phyloP scores from a whole-genome alignment of 2,329 filamentous ascomycete genomes.

The Xylaria sp. region DNA sequence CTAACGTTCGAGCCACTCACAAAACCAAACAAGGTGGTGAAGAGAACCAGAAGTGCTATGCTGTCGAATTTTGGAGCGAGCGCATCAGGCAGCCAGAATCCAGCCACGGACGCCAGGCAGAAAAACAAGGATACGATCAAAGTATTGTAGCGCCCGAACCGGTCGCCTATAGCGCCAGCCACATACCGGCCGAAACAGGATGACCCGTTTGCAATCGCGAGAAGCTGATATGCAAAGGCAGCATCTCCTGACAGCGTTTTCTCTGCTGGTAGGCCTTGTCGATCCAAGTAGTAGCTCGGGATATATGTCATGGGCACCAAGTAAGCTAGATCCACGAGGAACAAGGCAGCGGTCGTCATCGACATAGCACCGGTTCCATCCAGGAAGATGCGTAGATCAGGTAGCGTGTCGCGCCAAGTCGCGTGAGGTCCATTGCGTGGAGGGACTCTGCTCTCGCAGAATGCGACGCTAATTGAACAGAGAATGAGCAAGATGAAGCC shows the following conservation, averaged over 20 bases:
- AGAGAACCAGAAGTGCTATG: conserved; percentile 18
- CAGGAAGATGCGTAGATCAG: conserved; percentile 27
- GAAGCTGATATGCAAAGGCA: conserved; percentile 23
- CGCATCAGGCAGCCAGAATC: conserved; percentile 25
- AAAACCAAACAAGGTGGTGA: conserved; percentile 24
- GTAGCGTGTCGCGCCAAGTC: conserved; percentile 26
- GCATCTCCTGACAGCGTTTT: conserved; percentile 22
- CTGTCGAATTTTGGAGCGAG: conserved; percentile 8
- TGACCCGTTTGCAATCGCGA: conserved; percentile 27
- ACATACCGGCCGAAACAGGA: conserved; percentile 28
- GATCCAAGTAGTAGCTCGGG: conserved; percentile 27
- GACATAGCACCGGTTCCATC: conserved; percentile 29
- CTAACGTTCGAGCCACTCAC: conserved; percentile 28
- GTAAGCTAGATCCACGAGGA: conserved; percentile 29
- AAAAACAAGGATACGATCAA: conserved; percentile 26
- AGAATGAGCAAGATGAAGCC: conserved; percentile 26
- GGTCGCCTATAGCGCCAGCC: conserved; percentile 17
- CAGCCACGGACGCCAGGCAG: conserved; percentile 25
- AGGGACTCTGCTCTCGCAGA: conserved; percentile 21
- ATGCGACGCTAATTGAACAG: conserved; percentile 21
- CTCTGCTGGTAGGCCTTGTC: conserved; percentile 8
- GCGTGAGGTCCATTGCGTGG: conserved; percentile 22
- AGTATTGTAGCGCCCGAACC: conserved; percentile 26
- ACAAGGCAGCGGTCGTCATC: conserved; percentile 28
- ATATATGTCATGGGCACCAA: conserved; percentile 27